Percentiles rank a stretch among this genome's conserved stretches.
Evolutionary conservation across 495 filamentous ascomycete genomes (phyloP).

Genomic region (Oidiodendron maius): DNA sequence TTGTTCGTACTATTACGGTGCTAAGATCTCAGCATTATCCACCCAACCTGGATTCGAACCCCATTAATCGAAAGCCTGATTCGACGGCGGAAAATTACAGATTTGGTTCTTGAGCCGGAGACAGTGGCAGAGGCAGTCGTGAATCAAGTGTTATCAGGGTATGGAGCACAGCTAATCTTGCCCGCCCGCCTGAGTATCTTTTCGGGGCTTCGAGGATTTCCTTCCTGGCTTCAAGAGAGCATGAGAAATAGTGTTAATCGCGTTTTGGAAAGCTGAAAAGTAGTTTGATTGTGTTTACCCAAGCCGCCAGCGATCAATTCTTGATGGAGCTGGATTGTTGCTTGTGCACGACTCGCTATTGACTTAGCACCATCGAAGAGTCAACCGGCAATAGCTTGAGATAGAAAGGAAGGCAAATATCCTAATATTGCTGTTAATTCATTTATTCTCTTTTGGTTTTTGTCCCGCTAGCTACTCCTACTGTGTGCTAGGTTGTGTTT

Average conservation of each 20-base stretch:
- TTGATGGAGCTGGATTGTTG: no score
- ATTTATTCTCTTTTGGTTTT: no score
- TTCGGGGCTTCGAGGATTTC: background rate
- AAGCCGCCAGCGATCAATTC: no score
- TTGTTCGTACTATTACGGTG: constrained; percentile 24
- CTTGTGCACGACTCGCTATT: no score
- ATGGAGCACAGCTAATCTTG: constrained; percentile 42
- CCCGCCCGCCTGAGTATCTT: background rate
- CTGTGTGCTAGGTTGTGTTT: no score
- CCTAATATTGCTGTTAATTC: no score
- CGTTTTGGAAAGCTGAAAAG: background rate
- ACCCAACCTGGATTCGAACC: constrained; percentile 13
- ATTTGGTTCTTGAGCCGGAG: constrained; percentile 49
- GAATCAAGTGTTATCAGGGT: constrained; percentile 47
- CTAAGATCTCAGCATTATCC: constrained; percentile 6
- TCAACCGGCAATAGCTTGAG: no score
- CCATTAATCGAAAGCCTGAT: constrained; percentile 2
- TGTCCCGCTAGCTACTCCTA: no score
- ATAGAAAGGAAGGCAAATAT: no score
- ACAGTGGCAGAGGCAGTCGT: constrained; percentile 58
- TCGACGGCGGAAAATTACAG: constrained; percentile 29
- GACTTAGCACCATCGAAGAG: no score
- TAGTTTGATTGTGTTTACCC: no score
- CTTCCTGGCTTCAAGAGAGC: constrained; percentile 8
- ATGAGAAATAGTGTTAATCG: constrained; percentile 9